Evolutionary conservation across 176 grass and related monocot genomes (phyloP), one percentile per base, ranked within the genome.

Genomic region (Zoysia japonica): DNA sequence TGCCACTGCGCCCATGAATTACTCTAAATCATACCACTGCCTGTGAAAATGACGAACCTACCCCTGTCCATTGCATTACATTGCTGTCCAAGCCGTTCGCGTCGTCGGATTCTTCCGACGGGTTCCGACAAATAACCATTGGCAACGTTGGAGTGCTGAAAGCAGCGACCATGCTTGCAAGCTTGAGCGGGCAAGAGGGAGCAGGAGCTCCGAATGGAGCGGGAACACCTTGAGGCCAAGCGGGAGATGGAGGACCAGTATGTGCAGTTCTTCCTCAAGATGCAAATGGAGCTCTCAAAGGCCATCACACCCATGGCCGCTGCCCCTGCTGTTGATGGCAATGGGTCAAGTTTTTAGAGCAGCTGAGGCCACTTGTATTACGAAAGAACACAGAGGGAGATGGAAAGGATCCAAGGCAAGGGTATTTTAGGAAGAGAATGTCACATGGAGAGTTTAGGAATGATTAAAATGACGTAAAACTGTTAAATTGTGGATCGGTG

Each of bases 201-300:
- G 57, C 92, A 98, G 75, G 88, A 87, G 60, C 71, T 81, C 80
- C 92, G 89, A 71, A 88, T 98, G 80, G 92, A 98, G 85, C 87
- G 86, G 35, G 90, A 94, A 39, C 82, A 88, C 50, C 85, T 98
- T 11, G 95, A 89, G 36, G 83, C 77, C 11, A 79, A 83, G 0
- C 87, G 71, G 12, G 80, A 98, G 71, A 72, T 98, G 9, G 95
- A 98, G 71, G 72, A 90, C 7, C 89, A 94, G 71, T 80, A 90
- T 10, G 86, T 94, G 70, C 83, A 98, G 47, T 94, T 98, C 88
- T 90, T 98, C 79, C 85, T 98, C 78, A 90, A 94, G 80, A 98
- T 88, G 89, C 87, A 97, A 70, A 81, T 84, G 87, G 91, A 93
- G 43, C 80, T 97, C 77, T 84, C 91, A 0, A 87, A 91, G 46